phyloP scores from a whole-genome alignment of 2,329 filamentous ascomycete species.

The Colletotrichum tanaceti region DNA sequence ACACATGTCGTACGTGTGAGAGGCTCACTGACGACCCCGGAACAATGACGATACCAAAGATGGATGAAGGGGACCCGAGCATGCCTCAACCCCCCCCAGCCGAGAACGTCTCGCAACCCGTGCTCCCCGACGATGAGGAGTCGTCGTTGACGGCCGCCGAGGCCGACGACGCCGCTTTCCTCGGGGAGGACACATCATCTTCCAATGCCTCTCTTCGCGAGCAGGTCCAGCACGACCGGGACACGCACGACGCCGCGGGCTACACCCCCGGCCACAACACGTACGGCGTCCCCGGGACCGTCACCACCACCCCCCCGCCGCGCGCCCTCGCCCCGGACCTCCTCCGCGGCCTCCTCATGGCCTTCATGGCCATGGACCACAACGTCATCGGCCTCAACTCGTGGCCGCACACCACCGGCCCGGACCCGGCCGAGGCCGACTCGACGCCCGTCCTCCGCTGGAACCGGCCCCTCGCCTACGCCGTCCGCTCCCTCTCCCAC shows the following conservation, averaged over 20 bases:
- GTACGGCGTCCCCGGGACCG: background rate
- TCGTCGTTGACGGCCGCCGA: slow-evolving; percentile 5
- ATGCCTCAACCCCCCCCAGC: too few species aligned
- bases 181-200: background rate
- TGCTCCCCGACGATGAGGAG: slow-evolving; percentile 17
- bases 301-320: background rate
- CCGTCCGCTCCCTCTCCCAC: slow-evolving; percentile 57
- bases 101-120: background rate
- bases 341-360: slow-evolving; percentile 58
- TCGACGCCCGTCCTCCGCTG: slow-evolving; percentile 50
- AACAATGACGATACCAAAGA: background rate
- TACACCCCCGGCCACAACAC: too few species aligned
- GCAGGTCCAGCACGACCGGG: too few species aligned
- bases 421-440: slow-evolving; percentile 52
- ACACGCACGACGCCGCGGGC: too few species aligned
- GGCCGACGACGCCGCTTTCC: background rate
- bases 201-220: background rate
- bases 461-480: slow-evolving; percentile 53
- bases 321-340: slow-evolving; percentile 58
- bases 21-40: too few species aligned
- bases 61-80: too few species aligned
- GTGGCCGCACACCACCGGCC: slow-evolving; percentile 55
- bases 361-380: slow-evolving; percentile 59
- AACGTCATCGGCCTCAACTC: slow-evolving; percentile 52
- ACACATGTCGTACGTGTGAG: too few species aligned